Evolutionary conservation across 2,329 filamentous ascomycete genomes (phyloP).

Genomic region (Raffaelea ambrosiae): DNA sequence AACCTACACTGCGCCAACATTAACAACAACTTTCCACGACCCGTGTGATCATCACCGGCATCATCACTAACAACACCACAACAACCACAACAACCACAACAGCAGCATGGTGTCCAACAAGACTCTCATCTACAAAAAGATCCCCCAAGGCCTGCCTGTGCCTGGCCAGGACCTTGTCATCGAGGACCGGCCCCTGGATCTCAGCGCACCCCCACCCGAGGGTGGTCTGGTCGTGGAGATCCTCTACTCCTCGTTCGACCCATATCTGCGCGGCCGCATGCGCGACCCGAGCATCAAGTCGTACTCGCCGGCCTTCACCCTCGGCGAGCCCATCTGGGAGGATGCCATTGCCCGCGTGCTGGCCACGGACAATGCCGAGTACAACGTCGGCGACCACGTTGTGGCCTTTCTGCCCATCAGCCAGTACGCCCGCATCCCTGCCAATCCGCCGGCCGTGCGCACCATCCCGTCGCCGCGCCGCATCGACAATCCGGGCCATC

Average conservation of each 20-base stretch:
- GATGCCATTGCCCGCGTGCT: slow-evolving; percentile 58
- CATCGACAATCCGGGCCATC: slow-evolving; percentile 58
- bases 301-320: slow-evolving; percentile 54
- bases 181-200: slow-evolving; percentile 60
- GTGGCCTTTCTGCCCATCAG: slow-evolving; percentile 49
- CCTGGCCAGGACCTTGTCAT: slow-evolving; percentile 61
- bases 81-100: too few relatives aligned
- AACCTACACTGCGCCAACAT: too few relatives aligned
- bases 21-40: too few relatives aligned
- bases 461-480: slow-evolving; percentile 35
- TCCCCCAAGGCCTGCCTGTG: slow-evolving; percentile 59
- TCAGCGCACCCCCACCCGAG: slow-evolving; percentile 43
- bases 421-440: slow-evolving; percentile 54
- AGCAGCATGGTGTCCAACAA: slow-evolving; percentile 46
- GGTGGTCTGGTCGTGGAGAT: slow-evolving; percentile 64
- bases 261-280: slow-evolving; percentile 78
- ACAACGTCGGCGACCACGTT: slow-evolving; percentile 60
- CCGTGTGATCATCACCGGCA: too few relatives aligned
- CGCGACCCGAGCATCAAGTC: slow-evolving; percentile 55
- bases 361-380: slow-evolving; percentile 53
- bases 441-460: slow-evolving; percentile 23
- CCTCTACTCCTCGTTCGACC: slow-evolving; percentile 70
- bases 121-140: slow-evolving; percentile 62
- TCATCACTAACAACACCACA: too few relatives aligned
- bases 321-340: slow-evolving; percentile 58